Percentiles rank a stretch among this genome's conserved stretches.
Evolutionary conservation across 1,139 yeast species (phyloP).

Genomic region (Hyphopichia khmerensis): DNA sequence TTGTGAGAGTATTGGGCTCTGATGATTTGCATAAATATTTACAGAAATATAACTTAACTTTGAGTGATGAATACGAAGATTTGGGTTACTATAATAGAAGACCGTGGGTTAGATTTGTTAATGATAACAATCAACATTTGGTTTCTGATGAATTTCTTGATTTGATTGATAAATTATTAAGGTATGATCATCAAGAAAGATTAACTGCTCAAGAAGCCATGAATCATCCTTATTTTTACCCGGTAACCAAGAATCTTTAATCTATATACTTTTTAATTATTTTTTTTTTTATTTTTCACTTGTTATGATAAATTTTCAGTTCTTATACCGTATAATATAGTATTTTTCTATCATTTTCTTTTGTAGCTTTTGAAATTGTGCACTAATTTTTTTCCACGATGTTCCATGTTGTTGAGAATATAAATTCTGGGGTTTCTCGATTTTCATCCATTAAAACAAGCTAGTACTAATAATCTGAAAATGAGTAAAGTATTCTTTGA

Average conservation of each 20-base stretch:
- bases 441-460: too few relatives aligned
- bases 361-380: neutral
- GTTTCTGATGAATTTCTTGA: constrained; percentile 74
- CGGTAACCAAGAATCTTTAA: constrained; percentile 14
- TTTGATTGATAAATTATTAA: constrained; percentile 75
- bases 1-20: constrained; percentile 90
- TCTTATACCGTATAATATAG: neutral
- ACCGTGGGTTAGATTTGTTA: constrained; percentile 87
- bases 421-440: neutral
- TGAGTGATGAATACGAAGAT: constrained; percentile 83
- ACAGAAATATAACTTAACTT: constrained; percentile 69
- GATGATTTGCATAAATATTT: constrained; percentile 75
- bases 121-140: constrained; percentile 67
- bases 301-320: neutral
- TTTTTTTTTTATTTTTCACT: neutral
- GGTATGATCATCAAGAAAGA: constrained; percentile 94
- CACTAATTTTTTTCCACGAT: neutral
- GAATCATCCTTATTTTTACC: constrained; percentile 72
- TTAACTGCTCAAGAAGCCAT: constrained; percentile 94
- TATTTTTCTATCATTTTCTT: neutral
- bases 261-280: neutral
- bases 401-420: neutral
- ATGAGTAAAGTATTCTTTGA: constrained; percentile 65
- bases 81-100: constrained; percentile 77
- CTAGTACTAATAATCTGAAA: too few relatives aligned